These are phyloP conservation scores for Sporothrix pseudoabietina DNA, from an alignment of 2,329 filamentous ascomycete species.

Conservation along the genomic window DNA sequence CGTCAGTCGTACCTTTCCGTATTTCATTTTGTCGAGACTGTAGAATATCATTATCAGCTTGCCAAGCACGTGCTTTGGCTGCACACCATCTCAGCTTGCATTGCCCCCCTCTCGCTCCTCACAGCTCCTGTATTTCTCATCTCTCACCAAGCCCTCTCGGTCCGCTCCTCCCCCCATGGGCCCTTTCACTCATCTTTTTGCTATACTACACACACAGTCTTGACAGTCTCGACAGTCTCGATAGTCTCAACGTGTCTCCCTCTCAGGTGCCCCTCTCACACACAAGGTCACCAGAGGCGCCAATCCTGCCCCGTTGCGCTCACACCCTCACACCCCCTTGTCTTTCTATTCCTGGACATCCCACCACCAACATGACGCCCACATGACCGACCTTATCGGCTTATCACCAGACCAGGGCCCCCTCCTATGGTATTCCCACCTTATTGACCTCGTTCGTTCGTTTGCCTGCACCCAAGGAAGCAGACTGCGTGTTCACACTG, in stretches of 20 bases:
- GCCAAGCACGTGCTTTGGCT: constrained; percentile 23
- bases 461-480: neutral
- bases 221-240: too few relatives aligned
- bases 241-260: too few relatives aligned
- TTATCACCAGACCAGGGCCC: constrained; percentile 23
- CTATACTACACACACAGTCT: too few relatives aligned
- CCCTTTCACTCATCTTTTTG: neutral
- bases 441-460: neutral
- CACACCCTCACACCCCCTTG: constrained; percentile 19
- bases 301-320: constrained; percentile 27
- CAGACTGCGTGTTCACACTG: neutral
- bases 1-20: neutral
- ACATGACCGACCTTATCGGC: constrained; percentile 30
- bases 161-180: neutral
- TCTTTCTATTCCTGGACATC: constrained; percentile 20
- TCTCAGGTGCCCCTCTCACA: neutral
- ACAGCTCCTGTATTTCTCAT: neutral
- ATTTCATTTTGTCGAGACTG: neutral
- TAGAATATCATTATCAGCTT: neutral
- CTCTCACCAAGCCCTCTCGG: neutral
- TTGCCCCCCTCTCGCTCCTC: neutral
- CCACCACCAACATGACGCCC: constrained; percentile 6
- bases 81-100: constrained; percentile 21
- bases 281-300: constrained; percentile 12
- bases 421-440: neutral